Evolutionary conservation across 2,329 filamentous ascomycete genomes (phyloP), one percentile per base, ranked within the genome.

Genomic region (Pseudocercospora fuligena): DNA sequence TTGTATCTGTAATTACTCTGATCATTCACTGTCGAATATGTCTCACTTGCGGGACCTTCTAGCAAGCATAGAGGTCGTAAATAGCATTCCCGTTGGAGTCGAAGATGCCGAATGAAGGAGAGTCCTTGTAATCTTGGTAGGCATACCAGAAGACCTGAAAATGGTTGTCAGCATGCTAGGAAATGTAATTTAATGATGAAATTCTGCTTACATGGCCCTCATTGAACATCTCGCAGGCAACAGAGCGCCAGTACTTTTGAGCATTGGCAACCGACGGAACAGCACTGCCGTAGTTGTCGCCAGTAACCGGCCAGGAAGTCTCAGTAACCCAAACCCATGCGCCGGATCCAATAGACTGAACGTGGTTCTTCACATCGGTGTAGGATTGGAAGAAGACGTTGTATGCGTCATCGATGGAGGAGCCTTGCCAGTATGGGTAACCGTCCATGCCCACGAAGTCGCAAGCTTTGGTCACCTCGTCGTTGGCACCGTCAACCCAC

Each of bases 391-490:
- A 82, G 80, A 90, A 90, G 61, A 88, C 83, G 63, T 79, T 75
- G 67, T 80, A 82, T 7, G 84, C 82, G 73, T 87, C 84, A 63
- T 85, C 81, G 73, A 90, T 88, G 73, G 85, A 82, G 73, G 77
- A 82, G 74, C 80, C 83, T 80, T 90, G 85, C 80, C 87, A 90
- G 82, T 89, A 90, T 31, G 88, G 88, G 77, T 89, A 90, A 74
- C 87, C 87, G 70, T 90, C 87, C 46, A 88, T 84, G 58, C 88
- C 88, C 65, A 90, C 76, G 78, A 86, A 90, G 81, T 91, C 89
- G 67, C 86, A 82, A 63, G 87, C 88, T 66, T 86, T 81, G 69
- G 90, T 83, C 66, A 91, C 88, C 63, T 80, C 78, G 72, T 83
- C 83, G 81, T 89, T 90, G 74, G 83, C 84, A 65, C 77, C 68